These are phyloP conservation scores for Globisporangium heterothallicum DNA, from an alignment of 352 stramenopile genomes.

Conservation along the genomic window DNA sequence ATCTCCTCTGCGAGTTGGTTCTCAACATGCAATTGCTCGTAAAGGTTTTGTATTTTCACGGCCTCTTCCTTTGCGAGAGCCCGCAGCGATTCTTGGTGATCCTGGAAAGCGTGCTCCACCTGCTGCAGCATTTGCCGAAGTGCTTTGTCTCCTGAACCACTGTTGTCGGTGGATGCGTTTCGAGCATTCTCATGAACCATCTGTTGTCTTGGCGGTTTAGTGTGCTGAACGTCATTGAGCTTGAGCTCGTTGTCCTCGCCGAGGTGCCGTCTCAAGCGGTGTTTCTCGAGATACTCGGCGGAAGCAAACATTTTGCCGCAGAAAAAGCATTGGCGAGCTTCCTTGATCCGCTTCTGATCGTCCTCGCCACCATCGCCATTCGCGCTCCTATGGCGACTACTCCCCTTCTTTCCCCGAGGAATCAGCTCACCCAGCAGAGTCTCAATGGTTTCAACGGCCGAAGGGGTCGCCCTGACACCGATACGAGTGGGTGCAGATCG, in stretches of 20 bases:
- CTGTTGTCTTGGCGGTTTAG: constrained; percentile 2
- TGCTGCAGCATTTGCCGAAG: constrained; percentile 52
- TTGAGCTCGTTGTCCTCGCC: constrained; percentile 18
- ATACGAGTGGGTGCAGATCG: neutral
- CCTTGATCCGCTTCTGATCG: constrained; percentile 17
- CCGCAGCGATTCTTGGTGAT: constrained; percentile 46
- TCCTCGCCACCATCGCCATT: constrained; percentile 3
- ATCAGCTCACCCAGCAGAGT: constrained; percentile 45
- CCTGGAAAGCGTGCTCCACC: constrained; percentile 36
- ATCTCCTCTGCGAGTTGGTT: constrained; percentile 39
- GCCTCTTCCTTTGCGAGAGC: constrained; percentile 37
- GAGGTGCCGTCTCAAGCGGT: constrained; percentile 44
- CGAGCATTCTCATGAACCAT: no score
- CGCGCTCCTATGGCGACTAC: constrained; percentile 1
- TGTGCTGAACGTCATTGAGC: neutral
- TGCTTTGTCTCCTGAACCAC: constrained; percentile 7
- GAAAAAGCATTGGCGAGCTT: constrained; percentile 46
- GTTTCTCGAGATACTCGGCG: constrained; percentile 51
- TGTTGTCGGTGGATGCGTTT: constrained; percentile 5
- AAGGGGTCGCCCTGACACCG: constrained; percentile 37
- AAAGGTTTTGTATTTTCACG: constrained; percentile 43
- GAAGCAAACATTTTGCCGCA: constrained; percentile 75
- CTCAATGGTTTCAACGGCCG: constrained; percentile 51
- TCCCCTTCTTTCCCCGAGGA: constrained; percentile 13
- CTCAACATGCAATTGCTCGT: constrained; percentile 47